Evolutionary conservation across 1,139 yeast species (phyloP), one percentile per base, ranked within the genome.

Genomic region (Debaryomyces sp.): DNA sequence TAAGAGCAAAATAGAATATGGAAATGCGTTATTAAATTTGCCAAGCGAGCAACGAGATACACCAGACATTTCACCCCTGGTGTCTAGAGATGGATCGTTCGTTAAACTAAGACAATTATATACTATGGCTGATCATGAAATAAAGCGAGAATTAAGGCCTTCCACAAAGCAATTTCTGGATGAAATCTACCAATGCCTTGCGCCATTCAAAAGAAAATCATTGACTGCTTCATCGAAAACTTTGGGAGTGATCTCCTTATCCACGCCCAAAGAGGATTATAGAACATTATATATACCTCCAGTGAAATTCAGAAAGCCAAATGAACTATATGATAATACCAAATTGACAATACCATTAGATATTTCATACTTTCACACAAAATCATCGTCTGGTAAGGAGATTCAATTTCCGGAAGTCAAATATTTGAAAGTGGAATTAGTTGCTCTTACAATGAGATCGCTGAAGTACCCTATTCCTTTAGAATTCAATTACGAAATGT

Each of bases 401-500:
- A 39, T 30, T 3, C 54, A 55, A 34, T 41, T 48, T 4, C 68
- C 68, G 0, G 75, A 71, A 38, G 59, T 75, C 44, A 75, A 72
- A 54, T 54, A 63, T 0, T 41, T 74, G 2, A 58, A 59, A 15
- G 62, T 70, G 2, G 80, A 75, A 48, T 56, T 76, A 44, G 70
- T 70, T 17, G 72, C 62, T 2, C 63, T 69, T n/a, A 71, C 79
- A 0, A 59, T 73, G 7, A 57, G 70, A 41, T 70, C 78, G 1
- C 62, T 60, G 17, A 72, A 67, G 45, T 63, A 73, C 45, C 62
- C 60, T 5, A 69, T 76, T 6, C 80, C 81, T 0, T 61, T 75
- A 5, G 80, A 75, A 45, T 61, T 76, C 50, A 70, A 68, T 47
- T 76, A 73, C 48, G 78, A 73, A 24, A 66, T 74, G 67, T 70